A percentile compares a stretch with the other conserved stretches of the same genome.
Conservation (phyloP, 1,139 yeast genomes). For the Lodderomyces oxycetoniae region DNA sequence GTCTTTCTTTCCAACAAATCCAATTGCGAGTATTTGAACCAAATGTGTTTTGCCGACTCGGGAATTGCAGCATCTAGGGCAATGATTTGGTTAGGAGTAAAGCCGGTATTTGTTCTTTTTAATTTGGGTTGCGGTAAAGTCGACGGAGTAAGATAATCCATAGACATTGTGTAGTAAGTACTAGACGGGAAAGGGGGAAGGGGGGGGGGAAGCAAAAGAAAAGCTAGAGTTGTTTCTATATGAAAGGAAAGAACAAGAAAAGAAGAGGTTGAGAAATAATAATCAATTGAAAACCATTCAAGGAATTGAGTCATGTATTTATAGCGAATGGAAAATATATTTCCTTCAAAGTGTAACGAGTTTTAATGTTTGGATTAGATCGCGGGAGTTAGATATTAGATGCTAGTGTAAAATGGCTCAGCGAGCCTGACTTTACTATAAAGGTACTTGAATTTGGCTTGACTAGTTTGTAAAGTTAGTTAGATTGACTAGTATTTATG, state of each 20-base stretch:
- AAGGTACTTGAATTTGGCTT: no score
- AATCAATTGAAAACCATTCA: no score
- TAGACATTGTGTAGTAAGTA: conserved; percentile 11
- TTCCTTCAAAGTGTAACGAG: no score
- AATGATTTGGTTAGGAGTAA: conserved; percentile 84
- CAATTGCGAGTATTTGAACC: conserved; percentile 60
- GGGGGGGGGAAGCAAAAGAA: conserved; percentile 1
- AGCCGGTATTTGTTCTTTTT: conserved; percentile 81
- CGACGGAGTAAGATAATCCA: conserved; percentile 41
- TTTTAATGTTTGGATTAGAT: no score
- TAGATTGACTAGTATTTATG: no score
- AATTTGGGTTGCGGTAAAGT: conserved; percentile 41
- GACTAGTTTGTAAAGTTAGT: no score
- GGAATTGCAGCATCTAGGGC: conserved; percentile 82
- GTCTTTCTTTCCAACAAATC: conserved; percentile 24
- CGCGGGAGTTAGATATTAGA: no score
- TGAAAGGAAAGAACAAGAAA: background rate
- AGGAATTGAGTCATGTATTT: no score
- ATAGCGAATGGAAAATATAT: no score
- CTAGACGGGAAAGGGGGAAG: background rate
- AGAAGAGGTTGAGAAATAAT: background rate
- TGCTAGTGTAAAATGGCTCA: no score
- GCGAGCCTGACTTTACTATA: no score
- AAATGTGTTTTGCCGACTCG: conserved; percentile 63
- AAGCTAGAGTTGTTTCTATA: no score